Evolutionary conservation across 2,329 filamentous ascomycete species (phyloP), one percentile per base, ranked within the genome.

Genomic region (Grosmannia penicillata): DNA sequence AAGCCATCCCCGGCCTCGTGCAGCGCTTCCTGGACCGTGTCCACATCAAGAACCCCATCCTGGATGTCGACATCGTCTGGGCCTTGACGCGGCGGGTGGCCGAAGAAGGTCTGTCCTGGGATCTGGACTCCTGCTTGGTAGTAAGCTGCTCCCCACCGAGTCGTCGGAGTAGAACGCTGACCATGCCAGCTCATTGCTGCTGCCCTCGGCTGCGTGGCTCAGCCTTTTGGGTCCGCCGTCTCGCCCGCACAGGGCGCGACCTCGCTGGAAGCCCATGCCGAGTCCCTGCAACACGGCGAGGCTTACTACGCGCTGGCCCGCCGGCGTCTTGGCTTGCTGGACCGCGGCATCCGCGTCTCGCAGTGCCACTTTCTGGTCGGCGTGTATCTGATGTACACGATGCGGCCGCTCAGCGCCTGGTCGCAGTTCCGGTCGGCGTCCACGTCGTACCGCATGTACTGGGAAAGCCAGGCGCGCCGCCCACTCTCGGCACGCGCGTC

Each of bases 1-100:
- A 53, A 18, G 46, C 48, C n/a, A 51, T 57, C 3, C 49, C 45
- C 4, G 14, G 35, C 6, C 42, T 57, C 13, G 45, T 58, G 11
- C 48, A 56, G 15, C 38, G 43, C 11, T 58, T 58, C 34, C 45
- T 59, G 4, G 43, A 48, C 19, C 47, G 48, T 34, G 54, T 58
- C 2, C 56, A 58, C 41, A 57, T 50, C 6, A 57, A 57, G 37
- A 57, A 60, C 42, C 57, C 57, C 4, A 52, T 60, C 6, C 43
- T 58, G 3, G 51, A 58, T 35, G 39, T 50, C 2, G 51, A 52
- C 22, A 37, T 45, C 3, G 43, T 59, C 7, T 33, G 51, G 6
- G 23, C 40, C 8, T 44, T 48, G 24, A 48, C 50, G 8, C 39
- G 49, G 7, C 39, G 46, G 14, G 45, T 47, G 5, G 47, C 50